Percentiles rank a stretch among this genome's conserved stretches.
Conservation (phyloP, 345 rosid species). For the Passiflora organensis region DNA sequence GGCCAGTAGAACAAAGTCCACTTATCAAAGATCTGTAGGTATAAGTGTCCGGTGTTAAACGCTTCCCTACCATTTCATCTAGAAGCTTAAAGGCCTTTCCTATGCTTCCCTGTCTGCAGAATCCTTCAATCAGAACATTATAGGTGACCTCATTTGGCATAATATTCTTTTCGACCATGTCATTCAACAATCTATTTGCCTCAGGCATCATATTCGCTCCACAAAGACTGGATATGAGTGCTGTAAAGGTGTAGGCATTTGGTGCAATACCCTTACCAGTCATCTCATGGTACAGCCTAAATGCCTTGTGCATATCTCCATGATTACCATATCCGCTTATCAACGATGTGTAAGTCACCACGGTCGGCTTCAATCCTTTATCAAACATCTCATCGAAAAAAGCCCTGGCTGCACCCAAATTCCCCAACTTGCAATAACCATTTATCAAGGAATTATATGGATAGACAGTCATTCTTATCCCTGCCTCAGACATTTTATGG, state of each 20-base stretch:
- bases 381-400: constrained; percentile 51
- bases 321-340: constrained; percentile 71
- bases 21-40: constrained; percentile 72
- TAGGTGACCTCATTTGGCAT: constrained; percentile 75
- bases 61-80: constrained; percentile 58
- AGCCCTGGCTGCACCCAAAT: constrained; percentile 47
- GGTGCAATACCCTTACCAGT: constrained; percentile 65
- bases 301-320: constrained; percentile 53
- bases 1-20: constrained; percentile 66
- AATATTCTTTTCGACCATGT: constrained; percentile 54
- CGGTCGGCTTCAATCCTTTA: constrained; percentile 60
- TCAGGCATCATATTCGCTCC: constrained; percentile 47
- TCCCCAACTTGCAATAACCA: constrained; percentile 70
- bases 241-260: constrained; percentile 57
- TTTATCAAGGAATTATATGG: constrained; percentile 77
- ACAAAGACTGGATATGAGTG: constrained; percentile 69
- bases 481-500: constrained; percentile 42
- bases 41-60: constrained; percentile 77
- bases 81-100: constrained; percentile 58
- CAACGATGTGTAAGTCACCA: constrained; percentile 65
- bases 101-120: constrained; percentile 50
- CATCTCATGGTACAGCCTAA: constrained; percentile 79
- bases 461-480: constrained; percentile 51
- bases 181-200: constrained; percentile 49
- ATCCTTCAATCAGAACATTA: constrained; percentile 79